Conservation (phyloP, 2,329 filamentous ascomycete genomes). For the Furcasterigmium furcatum region DNA sequence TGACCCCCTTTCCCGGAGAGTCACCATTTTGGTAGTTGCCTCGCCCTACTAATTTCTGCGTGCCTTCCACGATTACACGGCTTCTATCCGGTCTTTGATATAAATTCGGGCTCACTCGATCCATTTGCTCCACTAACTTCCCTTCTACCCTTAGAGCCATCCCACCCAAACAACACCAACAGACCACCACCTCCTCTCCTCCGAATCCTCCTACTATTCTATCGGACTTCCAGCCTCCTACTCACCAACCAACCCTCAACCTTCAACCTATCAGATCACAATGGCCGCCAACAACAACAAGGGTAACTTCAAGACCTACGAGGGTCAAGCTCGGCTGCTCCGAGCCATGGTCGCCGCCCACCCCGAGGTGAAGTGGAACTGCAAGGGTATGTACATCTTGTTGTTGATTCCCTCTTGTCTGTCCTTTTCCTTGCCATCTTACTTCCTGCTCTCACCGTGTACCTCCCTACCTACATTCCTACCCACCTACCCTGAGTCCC, state of each 20-base stretch:
- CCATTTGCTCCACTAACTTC: neutral
- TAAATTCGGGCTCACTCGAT: neutral
- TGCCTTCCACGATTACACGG: neutral
- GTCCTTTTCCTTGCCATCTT: neutral
- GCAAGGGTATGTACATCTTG: conserved; percentile 50
- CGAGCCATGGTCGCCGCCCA: conserved; percentile 59
- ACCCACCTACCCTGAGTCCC: neutral
- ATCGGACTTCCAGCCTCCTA: neutral
- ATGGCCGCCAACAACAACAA: conserved; percentile 24
- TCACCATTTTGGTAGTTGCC: too few relatives aligned
- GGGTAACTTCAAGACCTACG: conserved; percentile 58
- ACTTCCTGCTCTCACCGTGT: neutral
- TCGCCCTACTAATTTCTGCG: neutral
- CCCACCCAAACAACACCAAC: neutral
- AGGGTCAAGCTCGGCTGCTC: conserved; percentile 57
- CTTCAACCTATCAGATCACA: neutral
- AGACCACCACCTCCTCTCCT: neutral
- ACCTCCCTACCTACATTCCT: neutral
- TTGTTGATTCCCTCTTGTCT: neutral
- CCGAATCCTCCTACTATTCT: neutral
- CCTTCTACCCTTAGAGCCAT: too few relatives aligned
- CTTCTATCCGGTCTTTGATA: neutral
- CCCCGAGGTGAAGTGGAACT: conserved; percentile 53
- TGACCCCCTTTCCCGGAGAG: too few relatives aligned
- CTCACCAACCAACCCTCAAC: neutral